A percentile compares a stretch with the other conserved stretches of the same genome.
phyloP scores from a whole-genome alignment of 805 yeast genomes.

The Metschnikowia kunwiensis region DNA sequence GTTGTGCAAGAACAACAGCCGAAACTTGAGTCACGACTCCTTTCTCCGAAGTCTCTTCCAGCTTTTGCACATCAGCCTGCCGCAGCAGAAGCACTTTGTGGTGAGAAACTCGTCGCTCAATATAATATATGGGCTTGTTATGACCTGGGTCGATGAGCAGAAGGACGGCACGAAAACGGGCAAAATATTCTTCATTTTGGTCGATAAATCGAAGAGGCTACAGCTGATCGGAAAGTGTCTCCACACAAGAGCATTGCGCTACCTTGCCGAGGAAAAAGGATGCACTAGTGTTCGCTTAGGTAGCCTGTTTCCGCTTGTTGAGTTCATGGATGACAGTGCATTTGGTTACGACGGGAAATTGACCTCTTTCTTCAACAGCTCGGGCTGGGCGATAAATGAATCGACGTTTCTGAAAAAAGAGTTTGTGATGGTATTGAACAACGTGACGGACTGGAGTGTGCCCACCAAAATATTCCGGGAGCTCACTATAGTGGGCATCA shows the following conservation, averaged over 20 bases:
- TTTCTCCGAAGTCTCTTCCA: slow-evolving; percentile 29
- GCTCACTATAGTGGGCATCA: slow-evolving; percentile 53
- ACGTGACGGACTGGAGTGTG: slow-evolving; percentile 48
- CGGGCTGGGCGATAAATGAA: slow-evolving; percentile 39
- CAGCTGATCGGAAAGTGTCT: slow-evolving; percentile 55
- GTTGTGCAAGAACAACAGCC: slow-evolving; percentile 39
- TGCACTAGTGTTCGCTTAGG: slow-evolving; percentile 44
- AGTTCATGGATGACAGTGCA: slow-evolving; percentile 26
- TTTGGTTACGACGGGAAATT: slow-evolving; percentile 24
- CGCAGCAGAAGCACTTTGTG: slow-evolving; percentile 47
- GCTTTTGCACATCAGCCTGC: slow-evolving; percentile 28
- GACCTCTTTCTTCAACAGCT: slow-evolving; percentile 31
- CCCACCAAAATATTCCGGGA: slow-evolving; percentile 53
- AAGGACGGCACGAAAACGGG: slow-evolving; percentile 29
- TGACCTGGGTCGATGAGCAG: slow-evolving; percentile 48
- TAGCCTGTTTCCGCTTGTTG: slow-evolving; percentile 46
- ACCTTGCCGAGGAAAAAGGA: slow-evolving; percentile 41
- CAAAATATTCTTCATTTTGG: slow-evolving; percentile 45
- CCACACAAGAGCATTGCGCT: slow-evolving; percentile 51
- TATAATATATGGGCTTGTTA: slow-evolving; percentile 50
- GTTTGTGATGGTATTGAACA: slow-evolving; percentile 40
- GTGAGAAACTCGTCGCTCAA: slow-evolving; percentile 56
- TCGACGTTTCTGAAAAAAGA: slow-evolving; percentile 20
- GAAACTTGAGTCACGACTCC: slow-evolving; percentile 22
- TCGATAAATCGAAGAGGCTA: slow-evolving; percentile 50